Base-by-base conservation (phyloP, 169 alveolate genomes). In the Plasmodium coatneyi region DNA sequence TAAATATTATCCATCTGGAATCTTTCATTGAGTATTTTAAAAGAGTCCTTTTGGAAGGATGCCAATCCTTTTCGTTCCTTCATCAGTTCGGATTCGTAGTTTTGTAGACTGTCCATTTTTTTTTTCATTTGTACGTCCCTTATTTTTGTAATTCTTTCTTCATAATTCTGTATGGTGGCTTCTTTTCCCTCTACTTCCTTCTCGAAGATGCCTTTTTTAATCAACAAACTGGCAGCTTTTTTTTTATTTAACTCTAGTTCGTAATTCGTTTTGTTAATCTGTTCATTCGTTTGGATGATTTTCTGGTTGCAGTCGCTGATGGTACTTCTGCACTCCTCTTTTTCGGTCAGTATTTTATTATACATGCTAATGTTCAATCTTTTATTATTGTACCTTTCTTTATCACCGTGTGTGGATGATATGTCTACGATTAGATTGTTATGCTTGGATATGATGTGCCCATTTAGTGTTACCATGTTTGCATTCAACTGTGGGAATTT, bases 351-450 rank as follows among this genome's bases (percentile, higher is more conserved):
- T 2, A 86, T 25, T 22, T 86, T 86, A 34, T 86, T 86, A 34
- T 86, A 86, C 60, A 86, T n/a, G 56, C 66, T 86, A 1, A 86
- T 86, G 52, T 52, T 78, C 22, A 86, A 43, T 41, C 86, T 46
- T 9, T 19, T 71, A 12, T 43, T 86, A 30, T 43, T 86, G 16
- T 52, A 86, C n/a, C 41, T 76, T 32, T 86, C 93, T 12, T 19
- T 76, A 16, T 76, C 87, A 9, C 71, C 54, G 54, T 78, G 41
- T 34, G 56, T 78, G 3, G 84, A 76, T 5, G 87, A 32, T 41
- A 86, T 86, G 3, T 86, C 93, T 5, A 86, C 71, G 76, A 86
- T 86, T 54, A 86, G 22, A 86, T 86, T 86, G 41, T 86, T 86
- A 28, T 71, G 10, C 71, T 86, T 86, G 4, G 93, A 86, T 22